Evolutionary conservation across 176 grass and related monocot genomes (phyloP), one percentile per base, ranked within the genome.

Genomic region (Juncus inflexus): DNA sequence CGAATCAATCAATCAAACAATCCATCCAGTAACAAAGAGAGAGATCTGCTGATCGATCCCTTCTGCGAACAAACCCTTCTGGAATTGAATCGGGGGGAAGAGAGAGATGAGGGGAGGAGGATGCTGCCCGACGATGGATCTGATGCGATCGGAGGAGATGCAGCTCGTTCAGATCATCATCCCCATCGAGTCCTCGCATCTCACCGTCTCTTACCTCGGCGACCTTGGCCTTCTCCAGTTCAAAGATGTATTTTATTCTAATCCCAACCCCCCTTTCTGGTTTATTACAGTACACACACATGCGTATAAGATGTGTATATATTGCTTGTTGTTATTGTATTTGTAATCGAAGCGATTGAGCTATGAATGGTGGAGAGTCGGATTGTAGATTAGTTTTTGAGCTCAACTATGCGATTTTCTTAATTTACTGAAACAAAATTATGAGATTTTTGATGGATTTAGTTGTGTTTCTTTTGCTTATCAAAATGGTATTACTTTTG

Each of bases 131-230:
- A 4, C 76, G 19, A 88, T 91, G 91, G 91, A 96, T 86, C 91
- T 96, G 82, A 88, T 96, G 91, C 91, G 87, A 75, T 96, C 91
- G 62, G 91, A 90, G 81, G 81, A 67, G 79, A 96, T 96, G 91
- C 88, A 92, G 78, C 94, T 99, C 0, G 88, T 86, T 58, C 94
- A 91, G 88, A 83, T 99, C 78, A 90, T 99, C 64, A 89, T 99
- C 64, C 94, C 94, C 12, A 79, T 87, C 3, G 94, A 99, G 65
- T 99, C 88, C 40, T 78, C 85, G 49, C 88, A 99, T 74, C 62
- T 77, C 52, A 86, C 94, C 36, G 69, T 89, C 76, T 84, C 94
- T 53, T 89, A 99, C 65, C 85, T 99, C 52, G 94, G 94, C 52
- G 85, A 99, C 69, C 74, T 99, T 15, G 94, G 94, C 9, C 80